Evolutionary conservation across 2,329 filamentous ascomycete species (phyloP), one percentile per base, ranked within the genome.

Genomic region (Clonostachys byssicola): DNA sequence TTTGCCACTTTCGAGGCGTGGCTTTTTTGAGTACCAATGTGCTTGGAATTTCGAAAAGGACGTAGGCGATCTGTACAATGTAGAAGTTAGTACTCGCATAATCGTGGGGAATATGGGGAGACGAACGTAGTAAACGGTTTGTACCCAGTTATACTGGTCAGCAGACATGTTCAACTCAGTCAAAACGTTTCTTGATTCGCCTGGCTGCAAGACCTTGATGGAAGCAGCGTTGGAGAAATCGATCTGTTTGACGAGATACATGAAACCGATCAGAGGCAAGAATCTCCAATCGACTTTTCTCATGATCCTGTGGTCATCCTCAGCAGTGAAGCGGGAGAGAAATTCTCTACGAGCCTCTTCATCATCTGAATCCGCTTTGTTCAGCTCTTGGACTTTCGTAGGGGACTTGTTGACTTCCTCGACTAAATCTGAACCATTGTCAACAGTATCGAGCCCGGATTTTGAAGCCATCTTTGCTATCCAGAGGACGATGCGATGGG

Each of bases 171-270:
- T 17, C 6, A 41, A 23, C 3, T 41, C 40, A 10, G 40, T 17
- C 17, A 41, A 12, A 2, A 41, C 40, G 3, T 41, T 41, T 41
- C 40, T 13, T 12, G 16, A 17, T 23, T 66, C 42, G 5, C 65
- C 68, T 16, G 70, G 63, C 51, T 73, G 68, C 4, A 73, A 54
- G 12, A 72, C 68, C 48, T 70, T 70, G 47, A 72, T 65, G 14
- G 57, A 63, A 1, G 67, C 62, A 2, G 66, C 66, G 54, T 72
- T 72, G 23, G 55, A 62, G 47, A 64, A 64, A 46, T 72, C 68
- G 47, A 71, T 64, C 49, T 66, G 62, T 44, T 73, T 73, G 44
- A 72, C 63, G 54, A 71, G 60, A 50, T 66, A 71, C 56, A 70
- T 65, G 7, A 68, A 47, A 2, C 63, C 67, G 38, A 71, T 69